Percentiles rank a stretch among this genome's conserved stretches.
Evolutionary conservation across 2,329 filamentous ascomycete species (phyloP).

Genomic region (Pyrenophora graminea): DNA sequence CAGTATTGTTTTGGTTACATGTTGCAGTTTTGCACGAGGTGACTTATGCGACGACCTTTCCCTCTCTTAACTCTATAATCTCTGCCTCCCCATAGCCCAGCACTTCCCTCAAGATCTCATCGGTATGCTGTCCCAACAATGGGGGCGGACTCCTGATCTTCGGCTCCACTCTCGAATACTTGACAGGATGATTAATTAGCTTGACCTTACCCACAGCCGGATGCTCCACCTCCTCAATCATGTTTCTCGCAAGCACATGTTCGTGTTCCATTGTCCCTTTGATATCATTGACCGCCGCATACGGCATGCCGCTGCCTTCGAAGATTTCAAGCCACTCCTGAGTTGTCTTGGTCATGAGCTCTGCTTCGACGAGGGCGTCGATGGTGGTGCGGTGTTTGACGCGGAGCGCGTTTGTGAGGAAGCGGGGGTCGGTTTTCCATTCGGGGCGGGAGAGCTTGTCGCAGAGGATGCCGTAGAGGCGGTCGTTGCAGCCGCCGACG

Average conservation of each 20-base stretch:
- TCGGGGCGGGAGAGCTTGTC: conserved; percentile 60
- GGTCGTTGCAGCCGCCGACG: conserved; percentile 66
- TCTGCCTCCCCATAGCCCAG: conserved; percentile 32
- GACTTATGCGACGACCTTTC: conserved; percentile 18
- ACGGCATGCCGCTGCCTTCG: conserved; percentile 90
- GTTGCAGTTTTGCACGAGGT: no score
- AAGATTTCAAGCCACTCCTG: conserved; percentile 84
- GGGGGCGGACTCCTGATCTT: conserved; percentile 78
- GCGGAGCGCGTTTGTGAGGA: conserved; percentile 62
- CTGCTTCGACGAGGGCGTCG: conserved; percentile 75
- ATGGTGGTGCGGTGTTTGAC: conserved; percentile 74
- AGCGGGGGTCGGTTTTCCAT: conserved; percentile 61
- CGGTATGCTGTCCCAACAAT: conserved; percentile 62
- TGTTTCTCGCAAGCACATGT: conserved; percentile 77
- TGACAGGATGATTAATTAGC: conserved; percentile 90
- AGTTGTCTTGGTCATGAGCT: conserved; percentile 77
- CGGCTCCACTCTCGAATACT: conserved; percentile 82
- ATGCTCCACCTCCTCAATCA: conserved; percentile 89
- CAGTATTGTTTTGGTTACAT: no score
- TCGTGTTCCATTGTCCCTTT: conserved; percentile 80
- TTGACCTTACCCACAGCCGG: conserved; percentile 79
- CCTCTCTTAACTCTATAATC: conserved; percentile 21
- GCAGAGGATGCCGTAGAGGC: conserved; percentile 63
- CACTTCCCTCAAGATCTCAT: conserved; percentile 39
- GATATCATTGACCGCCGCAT: conserved; percentile 90